Conservation (phyloP, 345 rosid genomes). For the Syzygium aromaticum region DNA sequence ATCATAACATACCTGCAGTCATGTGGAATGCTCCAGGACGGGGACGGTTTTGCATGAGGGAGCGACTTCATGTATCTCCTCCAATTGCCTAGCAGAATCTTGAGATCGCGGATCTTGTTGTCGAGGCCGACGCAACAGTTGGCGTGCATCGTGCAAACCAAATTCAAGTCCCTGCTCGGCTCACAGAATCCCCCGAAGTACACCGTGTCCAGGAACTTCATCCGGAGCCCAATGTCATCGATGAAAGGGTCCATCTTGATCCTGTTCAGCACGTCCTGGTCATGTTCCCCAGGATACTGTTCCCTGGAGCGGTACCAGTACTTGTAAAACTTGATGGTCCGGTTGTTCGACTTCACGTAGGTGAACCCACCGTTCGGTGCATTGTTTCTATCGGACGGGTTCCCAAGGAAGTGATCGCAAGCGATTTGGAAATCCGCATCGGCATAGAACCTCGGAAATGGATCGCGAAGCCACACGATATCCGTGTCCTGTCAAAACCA, state of each 20-base stretch:
- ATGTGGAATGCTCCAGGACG: slow-evolving; percentile 55
- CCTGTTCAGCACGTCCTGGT: slow-evolving; percentile 70
- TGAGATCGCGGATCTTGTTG: slow-evolving; percentile 53
- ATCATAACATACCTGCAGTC: slow-evolving; percentile 32
- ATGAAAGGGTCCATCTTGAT: slow-evolving; percentile 38
- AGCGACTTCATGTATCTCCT: slow-evolving; percentile 26
- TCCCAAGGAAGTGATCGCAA: slow-evolving; percentile 46
- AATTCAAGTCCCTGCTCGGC: slow-evolving; percentile 37
- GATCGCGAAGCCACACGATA: slow-evolving; percentile 70
- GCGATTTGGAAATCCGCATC: slow-evolving; percentile 81
- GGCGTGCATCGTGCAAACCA: slow-evolving; percentile 77
- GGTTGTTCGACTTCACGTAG: slow-evolving; percentile 42
- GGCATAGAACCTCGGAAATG: slow-evolving; percentile 48
- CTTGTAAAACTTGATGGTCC: slow-evolving; percentile 52
- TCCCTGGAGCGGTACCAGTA: slow-evolving; percentile 56
- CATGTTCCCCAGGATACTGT: slow-evolving; percentile 40
- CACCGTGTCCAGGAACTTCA: slow-evolving; percentile 57
- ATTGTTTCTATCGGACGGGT: slow-evolving; percentile 27
- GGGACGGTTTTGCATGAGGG: neutral
- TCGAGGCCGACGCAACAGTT: slow-evolving; percentile 67
- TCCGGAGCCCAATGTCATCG: slow-evolving; percentile 21
- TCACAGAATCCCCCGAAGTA: slow-evolving; percentile 74
- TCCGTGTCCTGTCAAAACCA: slow-evolving; percentile 55
- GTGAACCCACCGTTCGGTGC: slow-evolving; percentile 66
- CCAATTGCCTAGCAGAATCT: slow-evolving; percentile 56